These are phyloP conservation scores for Cryptococcus floricola DNA, from an alignment of 1,284 basidiomycete species.

Conservation along the genomic window DNA sequence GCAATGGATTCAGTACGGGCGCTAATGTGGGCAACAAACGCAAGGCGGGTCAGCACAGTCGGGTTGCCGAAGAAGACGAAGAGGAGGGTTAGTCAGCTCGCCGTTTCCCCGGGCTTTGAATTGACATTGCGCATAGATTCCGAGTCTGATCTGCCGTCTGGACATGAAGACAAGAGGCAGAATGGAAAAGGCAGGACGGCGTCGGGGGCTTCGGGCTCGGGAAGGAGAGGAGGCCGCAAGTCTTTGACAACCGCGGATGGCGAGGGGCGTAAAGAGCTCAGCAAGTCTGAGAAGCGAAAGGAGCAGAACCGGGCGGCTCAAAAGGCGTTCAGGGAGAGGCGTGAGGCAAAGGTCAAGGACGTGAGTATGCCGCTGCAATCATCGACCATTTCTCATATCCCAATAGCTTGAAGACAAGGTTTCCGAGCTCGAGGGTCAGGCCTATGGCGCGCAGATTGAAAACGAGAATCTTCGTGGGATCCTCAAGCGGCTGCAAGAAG, in stretches of 20 bases:
- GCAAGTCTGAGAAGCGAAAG: conserved; percentile 46
- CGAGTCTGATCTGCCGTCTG: conserved; percentile 23
- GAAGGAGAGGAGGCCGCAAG: conserved; percentile 30
- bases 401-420: conserved; percentile 49
- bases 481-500: conserved; percentile 47
- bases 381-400: conserved; percentile 6
- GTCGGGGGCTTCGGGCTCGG: conserved; percentile 2
- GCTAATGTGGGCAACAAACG: conserved; percentile 27
- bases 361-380: conserved; percentile 24
- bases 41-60: conserved; percentile 23
- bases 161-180: conserved; percentile 43
- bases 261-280: conserved; percentile 18
- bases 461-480: conserved; percentile 50
- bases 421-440: conserved; percentile 44
- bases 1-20: neutral
- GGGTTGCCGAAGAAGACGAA: conserved; percentile 16
- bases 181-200: conserved; percentile 17
- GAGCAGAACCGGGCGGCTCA: conserved; percentile 51
- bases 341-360: conserved; percentile 48
- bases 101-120: neutral
- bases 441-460: conserved; percentile 44
- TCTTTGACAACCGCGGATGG: conserved; percentile 14
- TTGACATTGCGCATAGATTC: conserved; percentile 22
- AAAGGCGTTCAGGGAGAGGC: conserved; percentile 50
- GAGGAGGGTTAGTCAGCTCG: conserved; percentile 29